Conservation (phyloP, 1,284 basidiomycete genomes). For the Singerocomus rubriflavus region DNA sequence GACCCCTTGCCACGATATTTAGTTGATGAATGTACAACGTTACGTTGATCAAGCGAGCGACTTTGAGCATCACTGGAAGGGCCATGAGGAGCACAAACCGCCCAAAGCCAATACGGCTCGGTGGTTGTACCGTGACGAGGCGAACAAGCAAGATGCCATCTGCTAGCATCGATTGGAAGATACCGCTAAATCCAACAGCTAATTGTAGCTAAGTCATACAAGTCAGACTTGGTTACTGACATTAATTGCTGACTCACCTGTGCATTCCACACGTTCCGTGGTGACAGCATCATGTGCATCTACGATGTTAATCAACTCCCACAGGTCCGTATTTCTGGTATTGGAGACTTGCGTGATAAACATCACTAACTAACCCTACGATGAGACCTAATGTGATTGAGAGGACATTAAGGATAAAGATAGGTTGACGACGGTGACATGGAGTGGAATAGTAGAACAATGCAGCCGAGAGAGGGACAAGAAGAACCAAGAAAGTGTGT, state of each 20-base stretch:
- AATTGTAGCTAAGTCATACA: constrained; percentile 6
- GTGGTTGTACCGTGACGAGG: constrained; percentile 18
- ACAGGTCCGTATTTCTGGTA: neutral
- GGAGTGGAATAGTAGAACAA: constrained; percentile 29
- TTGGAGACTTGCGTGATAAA: constrained; percentile 1
- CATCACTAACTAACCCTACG: constrained; percentile 6
- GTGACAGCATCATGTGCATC: constrained; percentile 17
- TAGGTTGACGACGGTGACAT: constrained; percentile 18
- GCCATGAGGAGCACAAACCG: constrained; percentile 17
- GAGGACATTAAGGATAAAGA: constrained; percentile 25
- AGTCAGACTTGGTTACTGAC: neutral
- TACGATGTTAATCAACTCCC: neutral
- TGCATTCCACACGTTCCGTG: constrained; percentile 1
- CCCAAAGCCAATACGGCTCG: constrained; percentile 8
- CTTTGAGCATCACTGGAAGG: constrained; percentile 18
- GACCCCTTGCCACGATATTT: neutral
- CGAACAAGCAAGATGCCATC: constrained; percentile 22
- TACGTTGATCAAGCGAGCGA: constrained; percentile 14
- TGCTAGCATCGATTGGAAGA: constrained; percentile 16
- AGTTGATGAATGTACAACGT: constrained; percentile 10
- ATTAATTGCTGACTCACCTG: constrained; percentile 1
- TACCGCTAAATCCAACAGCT: constrained; percentile 7
- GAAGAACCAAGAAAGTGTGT: constrained; percentile 17
- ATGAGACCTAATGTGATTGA: constrained; percentile 9
- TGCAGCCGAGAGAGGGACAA: constrained; percentile 20